phyloP scores from a whole-genome alignment of 345 rosid species.

The Eucalyptus curtisii region DNA sequence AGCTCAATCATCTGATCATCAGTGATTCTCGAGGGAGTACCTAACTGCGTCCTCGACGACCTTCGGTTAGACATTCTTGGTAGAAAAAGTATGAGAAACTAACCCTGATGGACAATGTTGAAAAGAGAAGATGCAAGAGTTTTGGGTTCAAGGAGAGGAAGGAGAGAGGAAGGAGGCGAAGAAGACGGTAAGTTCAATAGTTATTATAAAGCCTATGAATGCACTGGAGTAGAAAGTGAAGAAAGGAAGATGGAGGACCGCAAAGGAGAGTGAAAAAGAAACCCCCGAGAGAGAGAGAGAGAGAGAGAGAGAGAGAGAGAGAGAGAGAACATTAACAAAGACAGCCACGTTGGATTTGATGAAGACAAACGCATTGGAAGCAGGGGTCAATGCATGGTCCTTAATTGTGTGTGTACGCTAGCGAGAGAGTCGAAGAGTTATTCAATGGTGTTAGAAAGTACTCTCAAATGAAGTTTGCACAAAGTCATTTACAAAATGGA shows the following conservation, averaged over 20 bases:
- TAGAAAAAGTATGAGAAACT: not conserved
- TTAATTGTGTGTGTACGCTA: not conserved
- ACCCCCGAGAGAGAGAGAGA: not conserved
- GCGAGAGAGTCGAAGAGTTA: not conserved
- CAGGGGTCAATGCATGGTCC: conserved; percentile 1
- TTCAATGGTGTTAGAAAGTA: not conserved
- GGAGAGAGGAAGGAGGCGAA: not conserved
- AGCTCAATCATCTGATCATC: conserved; percentile 89
- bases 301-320: conserved; percentile 5
- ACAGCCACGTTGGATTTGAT: conserved; percentile 62
- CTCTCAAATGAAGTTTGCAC: not conserved
- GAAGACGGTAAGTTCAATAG: not conserved
- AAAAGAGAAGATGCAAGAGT: not conserved
- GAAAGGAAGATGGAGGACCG: conserved; percentile 67
- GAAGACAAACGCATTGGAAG: conserved; percentile 68
- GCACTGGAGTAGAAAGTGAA: conserved; percentile 28
- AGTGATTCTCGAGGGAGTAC: conserved; percentile 42
- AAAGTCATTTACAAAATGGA: not conserved
- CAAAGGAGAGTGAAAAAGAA: not conserved
- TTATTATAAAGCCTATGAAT: conserved; percentile 4
- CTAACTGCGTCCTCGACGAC: not conserved
- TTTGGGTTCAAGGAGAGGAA: not conserved
- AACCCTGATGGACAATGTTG: not conserved
- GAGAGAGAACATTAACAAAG: conserved; percentile 32
- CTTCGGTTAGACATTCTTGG: conserved; percentile 5